Conservation (phyloP, 2,329 filamentous ascomycete genomes). For the Claviceps citrina region DNA sequence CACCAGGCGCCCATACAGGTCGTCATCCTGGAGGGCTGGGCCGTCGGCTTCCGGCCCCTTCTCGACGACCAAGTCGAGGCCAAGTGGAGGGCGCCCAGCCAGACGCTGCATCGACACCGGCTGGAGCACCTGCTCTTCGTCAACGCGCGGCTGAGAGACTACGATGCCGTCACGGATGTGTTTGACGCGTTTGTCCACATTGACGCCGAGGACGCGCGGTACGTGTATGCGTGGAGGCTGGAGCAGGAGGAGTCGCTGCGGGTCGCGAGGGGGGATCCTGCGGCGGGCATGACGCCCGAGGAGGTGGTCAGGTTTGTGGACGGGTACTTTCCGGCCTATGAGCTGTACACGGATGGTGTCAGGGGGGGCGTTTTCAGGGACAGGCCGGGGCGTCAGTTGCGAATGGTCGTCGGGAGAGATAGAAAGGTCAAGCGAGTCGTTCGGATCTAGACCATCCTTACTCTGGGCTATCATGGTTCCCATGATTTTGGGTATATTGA, state of each 20-base stretch:
- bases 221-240: conserved; percentile 72
- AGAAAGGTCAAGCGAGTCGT: conserved; percentile 30
- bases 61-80: conserved; percentile 33
- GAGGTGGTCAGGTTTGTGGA: conserved; percentile 62
- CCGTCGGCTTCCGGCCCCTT: conserved; percentile 63
- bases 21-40: conserved; percentile 83
- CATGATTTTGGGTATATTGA: conserved; percentile 1
- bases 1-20: conserved; percentile 39
- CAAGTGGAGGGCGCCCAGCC: conserved; percentile 35
- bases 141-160: conserved; percentile 31
- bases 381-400: conserved; percentile 39
- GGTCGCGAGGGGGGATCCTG: conserved; percentile 38
- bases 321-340: conserved; percentile 56
- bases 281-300: conserved; percentile 64
- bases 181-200: conserved; percentile 43
- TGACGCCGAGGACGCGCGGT: conserved; percentile 55
- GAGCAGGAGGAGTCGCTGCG: conserved; percentile 65
- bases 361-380: conserved; percentile 39
- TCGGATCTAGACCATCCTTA: neutral
- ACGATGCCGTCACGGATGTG: conserved; percentile 33
- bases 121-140: conserved; percentile 35
- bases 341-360: conserved; percentile 48
- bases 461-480: neutral
- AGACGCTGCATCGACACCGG: conserved; percentile 30
- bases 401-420: conserved; percentile 45